phyloP scores from a whole-genome alignment of 2,329 filamentous ascomycete species.

The Alternaria sp. region DNA sequence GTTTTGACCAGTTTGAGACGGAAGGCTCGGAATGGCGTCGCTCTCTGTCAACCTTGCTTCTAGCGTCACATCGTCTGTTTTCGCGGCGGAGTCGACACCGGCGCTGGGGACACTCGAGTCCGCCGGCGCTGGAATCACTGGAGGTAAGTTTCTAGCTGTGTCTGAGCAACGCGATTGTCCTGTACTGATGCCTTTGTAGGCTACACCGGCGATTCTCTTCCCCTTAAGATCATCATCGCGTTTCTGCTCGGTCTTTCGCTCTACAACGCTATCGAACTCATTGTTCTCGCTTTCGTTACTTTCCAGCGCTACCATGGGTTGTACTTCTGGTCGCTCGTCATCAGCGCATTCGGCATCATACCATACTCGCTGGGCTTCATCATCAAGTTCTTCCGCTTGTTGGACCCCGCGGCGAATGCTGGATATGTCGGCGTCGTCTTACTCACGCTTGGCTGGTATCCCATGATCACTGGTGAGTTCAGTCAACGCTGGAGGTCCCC shows the following conservation, averaged over 20 bases:
- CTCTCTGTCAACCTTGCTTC: conserved; percentile 14
- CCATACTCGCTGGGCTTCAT: conserved; percentile 58
- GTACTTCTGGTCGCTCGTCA: conserved; percentile 59
- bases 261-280: conserved; percentile 55
- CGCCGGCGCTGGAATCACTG: conserved; percentile 42
- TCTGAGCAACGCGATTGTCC: not conserved
- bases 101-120: conserved; percentile 36
- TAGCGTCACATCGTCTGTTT: conserved; percentile 17
- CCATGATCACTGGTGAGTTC: conserved; percentile 60
- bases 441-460: conserved; percentile 62
- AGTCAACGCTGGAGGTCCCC: not conserved
- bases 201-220: conserved; percentile 41
- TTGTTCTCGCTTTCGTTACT: conserved; percentile 55
- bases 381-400: conserved; percentile 50
- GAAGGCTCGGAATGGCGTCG: conserved; percentile 22
- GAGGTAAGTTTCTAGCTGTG: conserved; percentile 23
- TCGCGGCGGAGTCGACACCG: conserved; percentile 24
- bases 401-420: conserved; percentile 30
- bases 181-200: conserved; percentile 19
- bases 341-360: conserved; percentile 53
- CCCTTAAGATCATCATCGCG: conserved; percentile 42
- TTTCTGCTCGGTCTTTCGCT: conserved; percentile 46
- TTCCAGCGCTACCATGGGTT: conserved; percentile 56
- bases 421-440: conserved; percentile 52
- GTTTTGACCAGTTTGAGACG: not conserved